phyloP scores from a whole-genome alignment of 768 basidiomycete genomes.

The Collybia sordida region DNA sequence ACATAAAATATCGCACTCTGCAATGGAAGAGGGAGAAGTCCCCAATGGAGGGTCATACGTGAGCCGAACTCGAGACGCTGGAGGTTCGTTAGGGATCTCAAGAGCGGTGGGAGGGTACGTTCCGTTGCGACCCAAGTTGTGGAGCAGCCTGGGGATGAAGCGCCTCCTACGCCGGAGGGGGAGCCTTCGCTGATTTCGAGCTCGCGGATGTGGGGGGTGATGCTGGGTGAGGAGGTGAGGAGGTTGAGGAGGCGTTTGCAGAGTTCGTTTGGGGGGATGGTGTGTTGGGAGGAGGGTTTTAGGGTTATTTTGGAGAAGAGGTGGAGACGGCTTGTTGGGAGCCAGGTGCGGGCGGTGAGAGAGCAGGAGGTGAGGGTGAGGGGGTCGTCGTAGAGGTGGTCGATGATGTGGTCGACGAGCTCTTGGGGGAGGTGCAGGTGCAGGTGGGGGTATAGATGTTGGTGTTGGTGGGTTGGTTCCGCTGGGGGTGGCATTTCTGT shows the following conservation, averaged over 20 bases:
- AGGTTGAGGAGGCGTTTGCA: conserved; percentile 36
- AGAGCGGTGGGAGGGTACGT: conserved; percentile 32
- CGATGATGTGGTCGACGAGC: conserved; percentile 46
- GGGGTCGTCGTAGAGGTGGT: conserved; percentile 38
- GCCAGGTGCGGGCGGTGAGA: conserved; percentile 38
- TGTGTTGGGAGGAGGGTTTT: conserved; percentile 17
- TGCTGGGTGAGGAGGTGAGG: conserved; percentile 29
- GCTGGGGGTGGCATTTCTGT: no score
- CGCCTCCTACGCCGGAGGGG: conserved; percentile 22
- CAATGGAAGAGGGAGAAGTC: conserved; percentile 31
- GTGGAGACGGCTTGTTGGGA: conserved; percentile 35
- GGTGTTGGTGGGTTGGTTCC: no score
- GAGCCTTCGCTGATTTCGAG: conserved; percentile 40
- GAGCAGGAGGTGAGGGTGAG: conserved; percentile 31
- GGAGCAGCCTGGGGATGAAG: conserved; percentile 25
- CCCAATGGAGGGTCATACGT: conserved; percentile 34
- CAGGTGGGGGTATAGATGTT: conserved; percentile 7
- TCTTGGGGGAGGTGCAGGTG: conserved; percentile 42
- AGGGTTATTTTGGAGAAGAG: conserved; percentile 40
- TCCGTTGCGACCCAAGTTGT: conserved; percentile 40
- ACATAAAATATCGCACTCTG: conserved; percentile 33
- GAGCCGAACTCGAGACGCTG: conserved; percentile 36
- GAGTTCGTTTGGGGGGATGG: conserved; percentile 24
- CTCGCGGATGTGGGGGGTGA: conserved; percentile 33
- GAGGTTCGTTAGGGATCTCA: conserved; percentile 35